These are phyloP conservation scores for Starmerella stellata DNA, from an alignment of 805 yeast species.

Conservation along the genomic window DNA sequence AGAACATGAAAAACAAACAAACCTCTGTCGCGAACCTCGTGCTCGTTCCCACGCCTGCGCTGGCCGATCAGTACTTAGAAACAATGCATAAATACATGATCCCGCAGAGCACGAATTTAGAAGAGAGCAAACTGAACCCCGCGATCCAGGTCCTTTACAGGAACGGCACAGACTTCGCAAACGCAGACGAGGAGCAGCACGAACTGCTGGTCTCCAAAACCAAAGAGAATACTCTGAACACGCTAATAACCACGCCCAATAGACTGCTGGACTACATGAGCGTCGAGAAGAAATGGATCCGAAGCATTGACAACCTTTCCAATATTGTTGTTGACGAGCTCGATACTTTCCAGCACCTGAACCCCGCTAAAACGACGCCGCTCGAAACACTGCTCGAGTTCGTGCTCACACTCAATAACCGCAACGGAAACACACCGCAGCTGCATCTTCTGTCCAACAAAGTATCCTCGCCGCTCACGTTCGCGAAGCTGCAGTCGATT, in stretches of 20 bases:
- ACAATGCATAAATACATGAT: conserved; percentile 1
- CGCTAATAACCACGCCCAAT: conserved; percentile 40
- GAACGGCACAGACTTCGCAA: conserved; percentile 10
- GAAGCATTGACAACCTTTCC: conserved; percentile 2
- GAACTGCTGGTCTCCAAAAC: conserved; percentile 7
- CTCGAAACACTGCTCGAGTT: conserved; percentile 16
- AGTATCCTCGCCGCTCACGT: conserved; percentile 1
- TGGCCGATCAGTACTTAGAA: conserved; percentile 22
- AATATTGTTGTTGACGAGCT: conserved; percentile 19
- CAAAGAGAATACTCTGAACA: conserved; percentile 22
- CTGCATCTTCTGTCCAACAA: conserved; percentile 7
- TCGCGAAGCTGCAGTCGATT: conserved; percentile 6
- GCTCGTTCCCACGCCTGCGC: conserved; percentile 22
- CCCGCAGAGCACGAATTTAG: not conserved
- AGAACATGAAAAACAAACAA: not conserved
- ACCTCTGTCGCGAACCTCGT: conserved; percentile 17
- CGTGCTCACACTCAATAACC: conserved; percentile 2
- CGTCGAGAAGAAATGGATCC: conserved; percentile 16
- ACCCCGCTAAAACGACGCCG: conserved; percentile 10
- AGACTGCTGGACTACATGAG: conserved; percentile 31
- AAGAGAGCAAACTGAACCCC: not conserved
- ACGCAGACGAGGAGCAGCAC: conserved; percentile 17
- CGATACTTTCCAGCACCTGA: conserved; percentile 13
- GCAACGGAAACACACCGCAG: conserved; percentile 1
- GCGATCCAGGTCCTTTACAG: conserved; percentile 16